Percentiles rank a stretch among this genome's conserved stretches.
phyloP scores from a whole-genome alignment of 2,329 filamentous ascomycete genomes.

The Sporothrix brunneoviolacea region DNA sequence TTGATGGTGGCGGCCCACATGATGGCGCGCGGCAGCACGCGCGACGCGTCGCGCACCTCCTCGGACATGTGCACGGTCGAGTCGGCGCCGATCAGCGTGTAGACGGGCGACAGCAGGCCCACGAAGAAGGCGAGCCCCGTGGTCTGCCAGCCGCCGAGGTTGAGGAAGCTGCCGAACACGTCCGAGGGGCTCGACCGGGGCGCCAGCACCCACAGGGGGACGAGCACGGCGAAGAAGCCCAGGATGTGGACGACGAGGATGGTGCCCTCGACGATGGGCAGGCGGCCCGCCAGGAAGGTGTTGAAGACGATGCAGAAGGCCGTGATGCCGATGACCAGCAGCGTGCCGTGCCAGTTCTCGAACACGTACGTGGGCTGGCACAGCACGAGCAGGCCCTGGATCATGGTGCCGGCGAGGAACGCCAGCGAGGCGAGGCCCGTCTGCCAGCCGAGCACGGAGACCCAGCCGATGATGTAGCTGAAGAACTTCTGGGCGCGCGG shows the following conservation, averaged over 20 bases:
- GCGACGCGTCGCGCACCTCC: constrained; percentile 31
- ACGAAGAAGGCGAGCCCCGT: constrained; percentile 40
- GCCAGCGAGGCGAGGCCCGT: constrained; percentile 31
- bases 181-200: constrained; percentile 17
- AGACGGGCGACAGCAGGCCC: constrained; percentile 35
- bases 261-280: constrained; percentile 45
- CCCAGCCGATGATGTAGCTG: constrained; percentile 48
- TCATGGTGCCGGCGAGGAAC: constrained; percentile 40
- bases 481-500: constrained; percentile 42
- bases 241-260: constrained; percentile 45
- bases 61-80: constrained; percentile 32
- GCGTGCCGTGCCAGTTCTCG: constrained; percentile 40
- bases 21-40: constrained; percentile 31
- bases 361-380: constrained; percentile 33
- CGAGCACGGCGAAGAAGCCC: constrained; percentile 32
- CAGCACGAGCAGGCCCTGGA: constrained; percentile 38
- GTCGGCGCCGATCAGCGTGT: constrained; percentile 31
- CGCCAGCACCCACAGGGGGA: constrained; percentile 24
- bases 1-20: constrained; percentile 29
- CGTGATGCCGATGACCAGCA: constrained; percentile 42
- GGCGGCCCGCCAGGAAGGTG: constrained; percentile 35
- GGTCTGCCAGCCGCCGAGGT: constrained; percentile 41
- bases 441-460: constrained; percentile 44
- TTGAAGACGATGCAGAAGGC: constrained; percentile 43
- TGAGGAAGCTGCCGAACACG: constrained; percentile 41